Base-by-base conservation (phyloP, 2,329 filamentous ascomycete species). In the Cladosporium colombiae region DNA sequence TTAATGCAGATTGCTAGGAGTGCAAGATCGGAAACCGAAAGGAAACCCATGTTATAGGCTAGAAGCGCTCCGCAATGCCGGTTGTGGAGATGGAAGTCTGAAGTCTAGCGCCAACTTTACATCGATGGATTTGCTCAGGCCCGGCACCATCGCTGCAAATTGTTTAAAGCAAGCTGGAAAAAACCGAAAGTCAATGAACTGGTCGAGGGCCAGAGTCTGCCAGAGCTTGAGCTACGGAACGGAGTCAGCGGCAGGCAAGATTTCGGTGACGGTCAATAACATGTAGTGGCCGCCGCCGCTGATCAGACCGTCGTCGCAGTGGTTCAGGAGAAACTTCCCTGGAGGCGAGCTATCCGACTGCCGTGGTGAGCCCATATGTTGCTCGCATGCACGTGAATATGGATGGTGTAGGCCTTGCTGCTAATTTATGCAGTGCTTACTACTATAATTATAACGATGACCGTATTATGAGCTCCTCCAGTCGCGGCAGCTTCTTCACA, bases 401-500 rank as follows among this genome's bases (percentile, higher is more conserved):
- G n/a, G 25, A 35, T 55, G 23, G 7, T 55, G 52, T 29, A 55
- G 18, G 52, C 27, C 52, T 31, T 55, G 52, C 52, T 55, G 23
- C 25, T 21, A 46, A n/a, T 46, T n/a, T 46, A 46, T 46, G 40
- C 40, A 46, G 40, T 46, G 40, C 40, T 46, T 46, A 46, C n/a
- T n/a, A 46, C 40, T 46, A 46, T 46, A 46, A 46, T 11, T 46
- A 46, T 46, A 46, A 46, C 2, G 40, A n/a, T n/a, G 71, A 35
- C 33, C 33, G 69, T 65, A 68, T 68, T 46, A 46, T 46, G 40
- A 18, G 31, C 57, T 60, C 66, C 71, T 31, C 21, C 52, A 67
- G 70, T 69, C 67, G 64, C 35, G 61, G 68, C 65, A 69, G 66
- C 67, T 64, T 70, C 66, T 70, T 68, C 68, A 61, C 62, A 57